Evolutionary conservation across 2,329 filamentous ascomycete genomes (phyloP), one percentile per base, ranked within the genome.

Genomic region (Nemania diffusa): DNA sequence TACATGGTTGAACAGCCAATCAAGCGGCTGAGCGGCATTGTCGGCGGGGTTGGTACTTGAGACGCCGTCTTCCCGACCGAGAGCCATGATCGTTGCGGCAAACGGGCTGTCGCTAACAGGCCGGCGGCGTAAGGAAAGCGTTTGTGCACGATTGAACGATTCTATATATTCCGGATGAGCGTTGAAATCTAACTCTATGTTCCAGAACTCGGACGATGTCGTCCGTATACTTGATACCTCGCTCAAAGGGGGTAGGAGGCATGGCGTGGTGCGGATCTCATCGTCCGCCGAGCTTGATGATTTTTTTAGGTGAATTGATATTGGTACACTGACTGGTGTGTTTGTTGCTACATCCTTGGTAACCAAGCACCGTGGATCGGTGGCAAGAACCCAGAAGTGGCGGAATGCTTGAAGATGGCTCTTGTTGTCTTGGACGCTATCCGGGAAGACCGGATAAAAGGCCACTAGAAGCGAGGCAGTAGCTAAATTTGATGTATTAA

Each of bases 401-500:
- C 97, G 90, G 82, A 99, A 96, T 3, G 97, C 96, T 81, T 99
- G 96, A 5, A 99, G 85, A 75, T 99, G 96, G 11, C 93, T 94
- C 71, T 92, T 91, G 76, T 98, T 98, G 81, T 99, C 96, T 74
- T 97, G 91, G 1, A 98, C 92, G 32, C 89, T 91, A 9, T 88
- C 91, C 0, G 96, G 96, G 77, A 97, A 97, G 22, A 97, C 86
- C 0, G 96, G 96, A 76, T 99, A 99, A 78, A 99, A 97, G 1
- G 96, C 91, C 50, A 96, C 91, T 7, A 99, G 87, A 6, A 99
- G 84, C 13, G 93, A 89, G 1, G 93, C 95, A 56, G 97, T 90
- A 9, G 95, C 94, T 61, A 97, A 84, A 76, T 97, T 91, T 42
- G 91, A 95, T 4, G 93, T 97, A 62, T 93, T 91, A 75, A 99